These are phyloP conservation scores for Mrakia frigida DNA, from an alignment of 768 basidiomycete species.

Conservation along the genomic window DNA sequence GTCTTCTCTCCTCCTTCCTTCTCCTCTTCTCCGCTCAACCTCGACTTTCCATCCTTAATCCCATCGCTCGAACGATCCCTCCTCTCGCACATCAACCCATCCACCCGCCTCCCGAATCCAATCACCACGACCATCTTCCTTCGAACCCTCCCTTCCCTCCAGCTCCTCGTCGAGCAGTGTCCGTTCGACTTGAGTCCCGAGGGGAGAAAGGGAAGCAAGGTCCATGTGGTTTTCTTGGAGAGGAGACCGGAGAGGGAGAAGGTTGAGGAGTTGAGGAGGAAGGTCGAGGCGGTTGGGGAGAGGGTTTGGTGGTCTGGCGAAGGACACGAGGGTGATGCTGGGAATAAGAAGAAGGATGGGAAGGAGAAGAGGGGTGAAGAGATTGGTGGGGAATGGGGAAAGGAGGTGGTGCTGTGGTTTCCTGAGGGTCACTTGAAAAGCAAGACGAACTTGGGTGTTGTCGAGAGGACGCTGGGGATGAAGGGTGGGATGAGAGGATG, in stretches of 20 bases:
- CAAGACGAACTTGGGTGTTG: neutral
- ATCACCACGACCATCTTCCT: neutral
- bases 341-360: neutral
- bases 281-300: neutral
- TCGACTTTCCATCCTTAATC: neutral
- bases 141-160: neutral
- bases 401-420: neutral
- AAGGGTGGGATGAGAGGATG: constrained; percentile 1
- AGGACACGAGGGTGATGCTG: neutral
- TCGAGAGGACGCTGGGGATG: neutral
- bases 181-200: neutral
- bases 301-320: neutral
- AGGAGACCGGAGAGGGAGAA: neutral
- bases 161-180: neutral
- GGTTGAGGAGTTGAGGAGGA: neutral
- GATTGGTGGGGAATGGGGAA: neutral
- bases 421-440: neutral
- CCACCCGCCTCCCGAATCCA: neutral
- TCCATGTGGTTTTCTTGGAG: neutral
- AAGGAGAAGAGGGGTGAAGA: neutral
- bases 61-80: neutral
- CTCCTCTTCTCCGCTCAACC: neutral
- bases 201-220: neutral
- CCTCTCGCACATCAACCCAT: neutral
- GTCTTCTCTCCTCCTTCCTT: neutral